Conservation (phyloP, 2,329 filamentous ascomycete species). For the Aspergillus texensis region DNA sequence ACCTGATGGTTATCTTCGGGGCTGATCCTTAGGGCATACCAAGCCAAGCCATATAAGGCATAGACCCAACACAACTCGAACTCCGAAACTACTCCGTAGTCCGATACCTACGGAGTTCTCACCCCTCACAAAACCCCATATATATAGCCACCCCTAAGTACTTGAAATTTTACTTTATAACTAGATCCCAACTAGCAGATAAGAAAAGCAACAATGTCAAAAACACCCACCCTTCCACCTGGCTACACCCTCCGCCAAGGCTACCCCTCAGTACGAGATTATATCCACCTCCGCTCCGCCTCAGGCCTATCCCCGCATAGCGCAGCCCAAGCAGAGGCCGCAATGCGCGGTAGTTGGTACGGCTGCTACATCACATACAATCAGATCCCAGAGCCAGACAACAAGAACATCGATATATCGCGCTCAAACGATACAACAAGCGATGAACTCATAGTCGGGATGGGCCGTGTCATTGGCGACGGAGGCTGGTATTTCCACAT, state of each 20-base stretch:
- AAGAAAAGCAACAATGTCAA: neutral
- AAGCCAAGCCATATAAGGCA: neutral
- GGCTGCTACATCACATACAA: constrained; percentile 44
- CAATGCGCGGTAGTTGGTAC: constrained; percentile 46
- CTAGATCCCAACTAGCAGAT: neutral
- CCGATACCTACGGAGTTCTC: neutral
- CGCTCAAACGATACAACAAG: neutral
- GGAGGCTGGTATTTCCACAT: constrained; percentile 57
- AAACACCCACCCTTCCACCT: constrained; percentile 25
- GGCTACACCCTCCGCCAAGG: constrained; percentile 42
- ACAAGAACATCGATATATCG: neutral
- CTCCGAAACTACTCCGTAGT: neutral
- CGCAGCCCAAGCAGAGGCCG: constrained; percentile 39
- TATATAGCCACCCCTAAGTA: neutral
- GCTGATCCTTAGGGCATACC: neutral
- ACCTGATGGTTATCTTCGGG: neutral
- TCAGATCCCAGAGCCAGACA: neutral
- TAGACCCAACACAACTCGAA: neutral
- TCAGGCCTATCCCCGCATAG: constrained; percentile 43
- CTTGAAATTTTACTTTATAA: neutral
- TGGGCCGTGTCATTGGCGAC: constrained; percentile 57
- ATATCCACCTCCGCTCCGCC: constrained; percentile 41
- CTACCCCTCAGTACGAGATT: constrained; percentile 39
- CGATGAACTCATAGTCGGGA: constrained; percentile 38
- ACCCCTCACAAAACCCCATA: neutral